Percentiles rank a stretch among this genome's conserved stretches.
These are phyloP conservation scores for Daldinia sp. DNA, from an alignment of 2,329 filamentous ascomycete genomes.

Conservation along the genomic window DNA sequence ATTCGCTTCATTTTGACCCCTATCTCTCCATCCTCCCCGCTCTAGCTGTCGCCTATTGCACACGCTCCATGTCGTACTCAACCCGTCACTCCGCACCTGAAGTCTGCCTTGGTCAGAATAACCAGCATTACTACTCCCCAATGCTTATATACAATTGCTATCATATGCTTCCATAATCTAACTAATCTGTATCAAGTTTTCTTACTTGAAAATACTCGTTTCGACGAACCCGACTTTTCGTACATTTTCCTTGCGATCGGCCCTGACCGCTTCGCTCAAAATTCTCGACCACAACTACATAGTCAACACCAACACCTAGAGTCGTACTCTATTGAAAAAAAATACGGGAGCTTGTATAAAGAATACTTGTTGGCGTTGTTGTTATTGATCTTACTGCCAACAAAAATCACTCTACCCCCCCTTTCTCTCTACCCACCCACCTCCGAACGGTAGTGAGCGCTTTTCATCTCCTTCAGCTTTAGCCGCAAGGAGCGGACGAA, in stretches of 20 bases:
- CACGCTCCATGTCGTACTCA: conserved; percentile 26
- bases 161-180: conserved; percentile 29
- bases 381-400: conserved; percentile 49
- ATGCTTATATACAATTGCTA: neutral
- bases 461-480: conserved; percentile 43
- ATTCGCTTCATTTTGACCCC: conserved; percentile 41
- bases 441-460: conserved; percentile 47
- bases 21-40: conserved; percentile 36
- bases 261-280: conserved; percentile 42
- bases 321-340: conserved; percentile 19
- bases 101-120: conserved; percentile 33
- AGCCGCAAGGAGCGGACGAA: conserved; percentile 38
- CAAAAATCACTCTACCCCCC: conserved; percentile 44
- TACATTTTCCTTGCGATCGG: conserved; percentile 45
- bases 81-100: conserved; percentile 37
- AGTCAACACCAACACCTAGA: conserved; percentile 25
- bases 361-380: conserved; percentile 48
- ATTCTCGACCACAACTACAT: conserved; percentile 24
- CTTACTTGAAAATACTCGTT: conserved; percentile 31
- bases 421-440: conserved; percentile 37
- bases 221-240: conserved; percentile 30
- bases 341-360: conserved; percentile 30
- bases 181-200: conserved; percentile 29
- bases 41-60: conserved; percentile 34
- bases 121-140: conserved; percentile 24